These are phyloP conservation scores for Leccinellum albellum DNA, from an alignment of 768 basidiomycete genomes.

Conservation along the genomic window DNA sequence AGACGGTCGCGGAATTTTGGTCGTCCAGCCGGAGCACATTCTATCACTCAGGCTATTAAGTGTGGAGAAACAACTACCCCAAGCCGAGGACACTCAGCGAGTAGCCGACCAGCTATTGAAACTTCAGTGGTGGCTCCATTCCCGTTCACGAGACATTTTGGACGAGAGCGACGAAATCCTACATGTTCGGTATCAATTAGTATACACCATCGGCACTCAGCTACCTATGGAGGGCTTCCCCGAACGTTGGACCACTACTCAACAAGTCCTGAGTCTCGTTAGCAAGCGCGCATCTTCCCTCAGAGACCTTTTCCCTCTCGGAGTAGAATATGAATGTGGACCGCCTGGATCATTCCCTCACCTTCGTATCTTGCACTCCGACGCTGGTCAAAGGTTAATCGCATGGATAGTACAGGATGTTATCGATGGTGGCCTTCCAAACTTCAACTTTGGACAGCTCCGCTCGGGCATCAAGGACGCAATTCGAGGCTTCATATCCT, in stretches of 20 bases:
- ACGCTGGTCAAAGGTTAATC: constrained; percentile 7
- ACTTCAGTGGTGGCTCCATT: constrained; percentile 19
- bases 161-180: constrained; percentile 35
- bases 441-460: background rate
- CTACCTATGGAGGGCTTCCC: background rate
- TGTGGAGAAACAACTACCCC: constrained; percentile 7
- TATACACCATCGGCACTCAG: constrained; percentile 40
- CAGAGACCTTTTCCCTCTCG: constrained; percentile 3
- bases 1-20: constrained; percentile 36
- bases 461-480: background rate
- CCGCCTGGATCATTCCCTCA: constrained; percentile 6
- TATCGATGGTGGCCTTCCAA: background rate
- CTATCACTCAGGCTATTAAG: background rate
- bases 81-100: constrained; percentile 9
- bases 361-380: constrained; percentile 13
- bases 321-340: constrained; percentile 5
- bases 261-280: background rate
- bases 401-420: background rate
- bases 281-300: background rate
- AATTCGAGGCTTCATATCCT: constrained; percentile 9
- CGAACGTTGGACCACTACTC: background rate
- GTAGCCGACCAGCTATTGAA: constrained; percentile 18
- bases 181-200: constrained; percentile 43
- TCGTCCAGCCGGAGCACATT: constrained; percentile 34
- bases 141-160: constrained; percentile 2